Evolutionary conservation across 257 asterid genomes (phyloP).

Genomic region (Sherardia arvensis): DNA sequence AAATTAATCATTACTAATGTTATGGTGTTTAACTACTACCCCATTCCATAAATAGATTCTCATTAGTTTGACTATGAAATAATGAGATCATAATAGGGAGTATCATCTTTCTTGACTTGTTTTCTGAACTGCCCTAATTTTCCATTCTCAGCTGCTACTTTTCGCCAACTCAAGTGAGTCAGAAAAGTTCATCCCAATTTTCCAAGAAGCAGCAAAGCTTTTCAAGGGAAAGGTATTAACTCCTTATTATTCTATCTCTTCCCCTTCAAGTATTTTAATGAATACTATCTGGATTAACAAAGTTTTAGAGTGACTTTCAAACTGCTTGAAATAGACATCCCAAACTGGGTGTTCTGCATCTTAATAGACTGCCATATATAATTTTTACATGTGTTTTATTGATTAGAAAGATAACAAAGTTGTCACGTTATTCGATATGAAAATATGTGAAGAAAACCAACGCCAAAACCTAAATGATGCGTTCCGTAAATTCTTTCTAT

Average conservation of each 20-base stretch:
- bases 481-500: too few relatives aligned
- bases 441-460: neutral
- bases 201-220: constrained; percentile 83
- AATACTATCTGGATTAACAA: neutral
- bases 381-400: too few relatives aligned
- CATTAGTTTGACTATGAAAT: neutral
- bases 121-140: constrained; percentile 6
- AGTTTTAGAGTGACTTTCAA: neutral
- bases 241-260: neutral
- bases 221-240: constrained; percentile 83
- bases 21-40: neutral
- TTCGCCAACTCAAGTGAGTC: constrained; percentile 55
- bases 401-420: too few relatives aligned
- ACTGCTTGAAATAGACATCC: neutral
- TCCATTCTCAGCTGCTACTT: constrained; percentile 61
- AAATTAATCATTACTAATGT: neutral
- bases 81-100: neutral
- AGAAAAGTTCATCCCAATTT: constrained; percentile 40
- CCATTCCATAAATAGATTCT: neutral
- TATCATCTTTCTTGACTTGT: neutral
- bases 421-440: neutral
- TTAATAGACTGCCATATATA: too few relatives aligned
- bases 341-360: neutral
- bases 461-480: too few relatives aligned
- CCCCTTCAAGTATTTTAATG: neutral